Conservation (phyloP, 768 basidiomycete genomes). For the Termitomyces sp. region DNA sequence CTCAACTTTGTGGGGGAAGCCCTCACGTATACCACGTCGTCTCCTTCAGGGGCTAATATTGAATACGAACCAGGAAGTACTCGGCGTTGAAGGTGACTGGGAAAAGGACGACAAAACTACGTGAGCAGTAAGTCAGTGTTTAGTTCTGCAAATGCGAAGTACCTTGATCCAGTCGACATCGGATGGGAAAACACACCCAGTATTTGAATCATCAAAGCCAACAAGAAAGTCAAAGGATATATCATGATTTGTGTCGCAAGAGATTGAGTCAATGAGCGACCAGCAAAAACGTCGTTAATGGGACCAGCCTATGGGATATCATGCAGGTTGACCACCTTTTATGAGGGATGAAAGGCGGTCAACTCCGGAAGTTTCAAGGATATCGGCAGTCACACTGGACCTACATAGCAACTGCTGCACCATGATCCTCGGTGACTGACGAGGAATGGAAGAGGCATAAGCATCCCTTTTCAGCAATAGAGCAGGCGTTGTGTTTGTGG, state of each 20-base stretch:
- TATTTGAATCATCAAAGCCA: background rate
- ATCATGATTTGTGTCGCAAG: background rate
- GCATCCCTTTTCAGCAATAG: too few relatives aligned
- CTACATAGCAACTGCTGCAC: too few relatives aligned
- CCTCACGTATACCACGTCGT: background rate
- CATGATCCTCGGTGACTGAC: too few relatives aligned
- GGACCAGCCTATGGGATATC: background rate
- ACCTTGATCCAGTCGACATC: background rate
- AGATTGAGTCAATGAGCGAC: background rate
- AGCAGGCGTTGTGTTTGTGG: too few relatives aligned
- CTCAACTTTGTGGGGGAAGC: too few relatives aligned
- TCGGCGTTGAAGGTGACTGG: background rate
- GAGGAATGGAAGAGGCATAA: too few relatives aligned
- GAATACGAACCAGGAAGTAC: background rate
- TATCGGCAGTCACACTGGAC: background rate
- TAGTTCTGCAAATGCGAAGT: background rate
- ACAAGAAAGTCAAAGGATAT: background rate
- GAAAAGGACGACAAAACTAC: too few relatives aligned
- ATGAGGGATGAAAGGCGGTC: background rate
- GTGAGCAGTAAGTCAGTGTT: too few relatives aligned
- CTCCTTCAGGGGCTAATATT: background rate
- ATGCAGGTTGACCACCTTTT: background rate
- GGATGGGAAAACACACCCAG: background rate
- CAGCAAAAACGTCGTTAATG: background rate
- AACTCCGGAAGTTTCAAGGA: background rate